Base-by-base conservation (phyloP, 306 rosid species). In the Sechiopsis laciniata region DNA sequence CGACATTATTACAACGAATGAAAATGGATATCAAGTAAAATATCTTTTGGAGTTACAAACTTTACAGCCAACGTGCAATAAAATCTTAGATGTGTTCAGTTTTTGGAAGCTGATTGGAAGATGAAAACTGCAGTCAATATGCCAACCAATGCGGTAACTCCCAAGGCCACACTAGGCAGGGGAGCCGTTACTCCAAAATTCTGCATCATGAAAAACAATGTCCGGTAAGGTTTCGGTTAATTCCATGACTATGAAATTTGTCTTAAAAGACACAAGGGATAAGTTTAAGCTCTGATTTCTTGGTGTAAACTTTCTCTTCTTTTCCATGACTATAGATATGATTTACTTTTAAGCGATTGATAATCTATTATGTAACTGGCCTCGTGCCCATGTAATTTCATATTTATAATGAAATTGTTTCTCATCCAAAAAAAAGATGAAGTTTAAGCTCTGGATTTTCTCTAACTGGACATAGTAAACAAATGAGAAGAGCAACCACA, bases 81-180 rank as follows among this genome's bases (percentile, higher is more conserved):
- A 7, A 70, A 24, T 26, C 15, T 40, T 40, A 50, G 66, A 74
- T 10, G 12, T 24, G 50, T 29, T 84, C 84, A 94, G 72, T 77
- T 83, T 78, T 89, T 78, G 54, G 98, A 85, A 73, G 97, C 97
- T 59, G 99, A 94, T 78, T 94, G 99, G 83, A 89, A 94, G 82
- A 91, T 94, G 71, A 93, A 90, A 74, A 90, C 78, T 46, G 96
- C 96, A 0, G 94, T 90, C 82, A 93, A 83, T 78, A 91, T 80
- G 48, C 99, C 97, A 55, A 87, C 97, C 84, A 91, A 76, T 78
- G 84, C 87, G 3, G 99, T 91, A 66, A 94, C 91, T 48, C 79
- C 99, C 81, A 91, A 80, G 71, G 99, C 97, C 79, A 79, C 95
- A 11, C 96, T 84, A 35, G 99, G 99, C 54, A 86, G 76, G 73